These are phyloP conservation scores for Ophiorrhiza pumila DNA, from an alignment of 257 asterid species.

Conservation along the genomic window DNA sequence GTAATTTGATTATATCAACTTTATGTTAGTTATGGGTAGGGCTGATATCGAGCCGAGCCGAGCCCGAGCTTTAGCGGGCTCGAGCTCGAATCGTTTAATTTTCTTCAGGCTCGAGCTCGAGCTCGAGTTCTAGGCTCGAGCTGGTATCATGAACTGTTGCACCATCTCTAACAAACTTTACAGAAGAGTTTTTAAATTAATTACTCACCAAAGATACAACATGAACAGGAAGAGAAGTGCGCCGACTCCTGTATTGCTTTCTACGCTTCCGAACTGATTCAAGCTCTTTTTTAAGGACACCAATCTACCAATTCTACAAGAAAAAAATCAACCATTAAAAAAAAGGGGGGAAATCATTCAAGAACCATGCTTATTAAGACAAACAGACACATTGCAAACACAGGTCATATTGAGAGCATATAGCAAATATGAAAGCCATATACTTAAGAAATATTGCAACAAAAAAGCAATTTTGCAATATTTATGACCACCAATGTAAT, in stretches of 20 bases:
- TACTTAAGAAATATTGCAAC: too few relatives aligned
- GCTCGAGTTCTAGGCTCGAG: too few relatives aligned
- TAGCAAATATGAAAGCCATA: too few relatives aligned
- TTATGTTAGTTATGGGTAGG: neutral
- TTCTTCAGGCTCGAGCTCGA: too few relatives aligned
- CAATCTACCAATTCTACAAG: conserved; percentile 51
- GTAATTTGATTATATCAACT: neutral
- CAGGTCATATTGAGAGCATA: too few relatives aligned
- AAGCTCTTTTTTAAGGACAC: conserved; percentile 82
- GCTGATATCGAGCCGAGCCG: too few relatives aligned
- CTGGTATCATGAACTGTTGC: neutral
- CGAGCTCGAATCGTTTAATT: too few relatives aligned
- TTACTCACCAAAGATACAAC: conserved; percentile 88
- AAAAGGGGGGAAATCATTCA: neutral
- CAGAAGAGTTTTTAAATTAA: neutral
- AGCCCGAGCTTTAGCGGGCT: too few relatives aligned
- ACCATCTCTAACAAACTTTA: neutral
- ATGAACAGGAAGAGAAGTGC: conserved; percentile 74
- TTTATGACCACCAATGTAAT: too few relatives aligned
- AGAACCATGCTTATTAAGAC: neutral
- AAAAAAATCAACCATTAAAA: neutral
- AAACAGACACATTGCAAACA: neutral
- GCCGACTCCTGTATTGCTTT: conserved; percentile 82
- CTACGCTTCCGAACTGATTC: conserved; percentile 98
- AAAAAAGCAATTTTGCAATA: too few relatives aligned